A percentile compares a stretch with the other conserved stretches of the same genome.
Conservation (phyloP, 441 rosid genomes). For the Populus hybrid region DNA sequence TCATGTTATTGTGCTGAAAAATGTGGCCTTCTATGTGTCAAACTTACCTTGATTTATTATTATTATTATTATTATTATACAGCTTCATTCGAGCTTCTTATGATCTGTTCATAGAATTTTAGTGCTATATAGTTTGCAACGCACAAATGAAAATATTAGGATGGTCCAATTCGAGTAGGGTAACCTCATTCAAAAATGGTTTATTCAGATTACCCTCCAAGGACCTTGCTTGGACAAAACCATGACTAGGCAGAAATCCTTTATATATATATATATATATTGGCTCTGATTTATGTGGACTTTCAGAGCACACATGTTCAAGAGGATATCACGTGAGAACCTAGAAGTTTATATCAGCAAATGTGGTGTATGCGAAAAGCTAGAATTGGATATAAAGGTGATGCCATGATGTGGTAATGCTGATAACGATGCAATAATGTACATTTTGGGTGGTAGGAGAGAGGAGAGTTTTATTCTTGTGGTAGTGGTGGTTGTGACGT, state of each 20-base stretch:
- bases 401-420: neutral
- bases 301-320: neutral
- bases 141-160: neutral
- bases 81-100: neutral
- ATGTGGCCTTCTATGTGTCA: neutral
- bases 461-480: neutral
- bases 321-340: neutral
- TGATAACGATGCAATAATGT: neutral
- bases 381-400: neutral
- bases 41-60: neutral
- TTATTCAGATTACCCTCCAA: neutral
- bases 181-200: neutral
- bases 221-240: neutral
- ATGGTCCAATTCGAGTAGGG: neutral
- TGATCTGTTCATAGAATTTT: neutral
- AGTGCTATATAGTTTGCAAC: neutral
- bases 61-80: neutral
- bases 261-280: neutral
- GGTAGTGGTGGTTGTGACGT: neutral
- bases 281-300: neutral
- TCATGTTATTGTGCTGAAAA: neutral
- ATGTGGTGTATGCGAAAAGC: no score
- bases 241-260: neutral
- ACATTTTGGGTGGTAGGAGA: neutral
- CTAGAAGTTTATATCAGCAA: neutral